Evolutionary conservation across 73 alveolate genomes (phyloP).

Genomic region (Stentor roeselii): DNA sequence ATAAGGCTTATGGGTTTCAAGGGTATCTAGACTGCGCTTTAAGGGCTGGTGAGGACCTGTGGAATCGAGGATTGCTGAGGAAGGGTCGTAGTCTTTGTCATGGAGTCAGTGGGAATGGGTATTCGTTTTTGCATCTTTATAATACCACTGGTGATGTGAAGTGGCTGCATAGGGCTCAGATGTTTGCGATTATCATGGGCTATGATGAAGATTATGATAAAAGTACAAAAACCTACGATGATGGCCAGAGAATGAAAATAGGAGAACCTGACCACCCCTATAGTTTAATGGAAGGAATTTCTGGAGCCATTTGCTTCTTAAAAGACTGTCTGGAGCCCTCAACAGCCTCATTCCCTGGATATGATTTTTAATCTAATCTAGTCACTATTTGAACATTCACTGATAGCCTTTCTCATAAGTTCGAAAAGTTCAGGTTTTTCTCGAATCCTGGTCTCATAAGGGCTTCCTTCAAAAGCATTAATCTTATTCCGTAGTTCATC

Average conservation of each 20-base stretch:
- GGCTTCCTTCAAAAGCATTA: not conserved
- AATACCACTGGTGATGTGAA: conserved; percentile 59
- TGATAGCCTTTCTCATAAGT: not conserved
- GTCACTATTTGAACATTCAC: no score
- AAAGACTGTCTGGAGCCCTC: conserved; percentile 38
- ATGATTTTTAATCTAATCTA: conserved; percentile 53
- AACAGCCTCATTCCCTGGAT: conserved; percentile 38
- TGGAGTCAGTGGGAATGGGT: conserved; percentile 93
- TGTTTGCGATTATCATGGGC: conserved; percentile 50
- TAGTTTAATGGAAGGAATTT: conserved; percentile 88
- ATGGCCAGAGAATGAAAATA: conserved; percentile 48
- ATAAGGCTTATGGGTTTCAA: conserved; percentile 46
- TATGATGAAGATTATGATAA: conserved; percentile 46
- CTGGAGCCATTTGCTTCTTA: conserved; percentile 51
- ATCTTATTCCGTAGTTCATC: not conserved
- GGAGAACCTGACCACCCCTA: conserved; percentile 87
- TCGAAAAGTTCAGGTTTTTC: not conserved
- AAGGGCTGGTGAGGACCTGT: conserved; percentile 67
- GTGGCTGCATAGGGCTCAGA: conserved; percentile 70
- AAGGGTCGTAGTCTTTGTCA: conserved; percentile 96
- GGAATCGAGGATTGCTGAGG: conserved; percentile 82
- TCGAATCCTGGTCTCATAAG: not conserved
- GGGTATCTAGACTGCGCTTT: conserved; percentile 57
- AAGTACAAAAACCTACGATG: conserved; percentile 43
- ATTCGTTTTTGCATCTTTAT: conserved; percentile 67